Base-by-base conservation (phyloP, 805 yeast species). In the Barnettozyma sucrosica region DNA sequence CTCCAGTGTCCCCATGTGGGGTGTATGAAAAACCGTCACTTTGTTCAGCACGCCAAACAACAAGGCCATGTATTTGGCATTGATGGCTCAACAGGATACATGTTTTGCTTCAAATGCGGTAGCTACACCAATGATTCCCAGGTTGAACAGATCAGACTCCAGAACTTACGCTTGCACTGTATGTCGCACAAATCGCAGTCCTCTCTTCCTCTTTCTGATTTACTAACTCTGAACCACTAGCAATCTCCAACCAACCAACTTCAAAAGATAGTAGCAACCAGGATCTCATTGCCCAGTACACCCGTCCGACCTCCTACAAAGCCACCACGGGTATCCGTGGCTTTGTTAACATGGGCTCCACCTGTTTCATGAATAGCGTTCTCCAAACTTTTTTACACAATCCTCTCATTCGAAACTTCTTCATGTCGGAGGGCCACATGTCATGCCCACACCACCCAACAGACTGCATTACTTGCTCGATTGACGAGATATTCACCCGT, bases 311-410 rank as follows among this genome's bases (percentile, higher is more conserved):
- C 23, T 32, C 63, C 70, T 19, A 66, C 55, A 75, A 75, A 45
- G 84, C 90, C 1, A 71, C 79, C 6, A 76, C 81, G n/a, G 98
- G 97, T 0, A 69, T 93, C 19, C 76, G 85, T 45, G 99, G 99
- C 3, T 79, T 93, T 55, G 82, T 89, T 44, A 92, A 92, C 64
- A 80, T 92, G 82, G 99, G 99, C 0, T 86, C 99, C 0, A 93
- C 99, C 0, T 93, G 99, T 69, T 93, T 89, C 68, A 92, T 93
- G 88, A 86, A 96, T 55, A 85, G 92, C 33, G 80, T 90, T n/a
- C 66, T 93, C 36, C 99, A 93, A 68, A 80, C 95, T 0, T 67
- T 92, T 44, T 71, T 93, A 38, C 99, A 93, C 64, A 93, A 93
- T 61, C 98, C 99, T 7, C 73, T 88, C 49, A 76, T 93, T 38